Base-by-base conservation (phyloP, 1,139 yeast species). In the Tardiomyces digboiensis region DNA sequence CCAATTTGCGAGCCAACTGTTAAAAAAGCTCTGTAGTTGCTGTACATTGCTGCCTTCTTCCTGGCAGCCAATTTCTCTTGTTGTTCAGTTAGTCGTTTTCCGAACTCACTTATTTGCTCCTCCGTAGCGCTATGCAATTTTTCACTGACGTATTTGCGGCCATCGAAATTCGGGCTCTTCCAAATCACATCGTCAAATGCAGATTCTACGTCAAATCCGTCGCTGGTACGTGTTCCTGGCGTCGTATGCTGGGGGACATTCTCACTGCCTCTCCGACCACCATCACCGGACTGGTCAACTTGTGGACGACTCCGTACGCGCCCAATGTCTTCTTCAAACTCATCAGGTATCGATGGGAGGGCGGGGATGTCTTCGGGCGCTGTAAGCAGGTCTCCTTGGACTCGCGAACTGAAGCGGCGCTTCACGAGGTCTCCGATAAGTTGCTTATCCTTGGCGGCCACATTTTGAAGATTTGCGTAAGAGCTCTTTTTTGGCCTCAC, bases 11-110 rank as follows among this genome's bases (percentile, higher is more conserved):
- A 70, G 41, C 88, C 82, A 7, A 87, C 80, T 41, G 75, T 75
- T 44, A 85, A 62, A 42, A 88, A 80, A 47, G 85, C 80, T 54
- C 76, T 77, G 58, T 84, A 88, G 48, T 87, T 86, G 53, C 76
- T 78, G 54, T 82, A 76, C 47, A 87, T 75, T 47, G 78, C 77
- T 22, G 66, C 67, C 57, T 82, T 82, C 47, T 86, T 78, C 49
- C 83, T 87, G 39, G 70, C 67, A n/a, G 75, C 74, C 29, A 83
- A 74, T 44, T 74, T 64, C 12, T 70, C 67, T 41, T 78, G 75
- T 54, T 83, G 72, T 39, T 71, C 66, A 3, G 67, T 57, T 49
- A 87, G 68, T 43, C 72, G 72, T 36, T 79, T 76, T 45, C 80
- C 80, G 60, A 82, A 85, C 47, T 75, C 78, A 52, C 84, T 87